Conservation (phyloP, 352 stramenopile genomes). For the Globisporangium alternatum region DNA sequence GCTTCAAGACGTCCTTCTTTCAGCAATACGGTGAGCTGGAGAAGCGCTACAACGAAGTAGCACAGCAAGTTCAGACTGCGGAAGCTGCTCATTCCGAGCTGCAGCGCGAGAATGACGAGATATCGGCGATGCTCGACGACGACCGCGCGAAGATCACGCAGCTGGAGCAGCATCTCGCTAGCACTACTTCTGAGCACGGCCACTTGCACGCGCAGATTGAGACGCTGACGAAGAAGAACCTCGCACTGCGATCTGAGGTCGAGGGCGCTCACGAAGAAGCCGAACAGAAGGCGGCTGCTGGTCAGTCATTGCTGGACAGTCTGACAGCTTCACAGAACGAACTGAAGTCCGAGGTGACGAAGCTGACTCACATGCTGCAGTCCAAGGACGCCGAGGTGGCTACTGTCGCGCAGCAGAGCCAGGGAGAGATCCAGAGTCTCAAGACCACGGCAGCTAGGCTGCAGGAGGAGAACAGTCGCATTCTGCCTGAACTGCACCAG, state of each 20-base stretch:
- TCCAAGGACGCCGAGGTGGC: slow-evolving; percentile 16
- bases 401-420: neutral
- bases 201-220: slow-evolving; percentile 51
- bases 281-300: slow-evolving; percentile 13
- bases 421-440: slow-evolving; percentile 12
- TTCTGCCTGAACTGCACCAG: slow-evolving; percentile 32
- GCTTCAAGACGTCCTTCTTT: slow-evolving; percentile 26
- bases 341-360: slow-evolving; percentile 10
- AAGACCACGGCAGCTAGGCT: neutral
- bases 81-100: slow-evolving; percentile 35
- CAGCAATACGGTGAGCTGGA: slow-evolving; percentile 20
- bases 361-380: slow-evolving; percentile 6
- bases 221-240: slow-evolving; percentile 62
- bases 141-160: slow-evolving; percentile 32
- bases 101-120: slow-evolving; percentile 46
- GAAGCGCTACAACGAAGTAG: slow-evolving; percentile 8
- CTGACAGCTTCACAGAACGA: slow-evolving; percentile 8
- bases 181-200: slow-evolving; percentile 30
- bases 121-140: slow-evolving; percentile 44
- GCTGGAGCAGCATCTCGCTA: slow-evolving; percentile 46
- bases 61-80: slow-evolving; percentile 22
- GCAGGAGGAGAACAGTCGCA: slow-evolving; percentile 31
- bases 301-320: slow-evolving; percentile 13
- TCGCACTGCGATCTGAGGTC: slow-evolving; percentile 44
- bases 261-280: slow-evolving; percentile 22